phyloP scores from a whole-genome alignment of 352 stramenopile species.

The Phytophthora citricola region DNA sequence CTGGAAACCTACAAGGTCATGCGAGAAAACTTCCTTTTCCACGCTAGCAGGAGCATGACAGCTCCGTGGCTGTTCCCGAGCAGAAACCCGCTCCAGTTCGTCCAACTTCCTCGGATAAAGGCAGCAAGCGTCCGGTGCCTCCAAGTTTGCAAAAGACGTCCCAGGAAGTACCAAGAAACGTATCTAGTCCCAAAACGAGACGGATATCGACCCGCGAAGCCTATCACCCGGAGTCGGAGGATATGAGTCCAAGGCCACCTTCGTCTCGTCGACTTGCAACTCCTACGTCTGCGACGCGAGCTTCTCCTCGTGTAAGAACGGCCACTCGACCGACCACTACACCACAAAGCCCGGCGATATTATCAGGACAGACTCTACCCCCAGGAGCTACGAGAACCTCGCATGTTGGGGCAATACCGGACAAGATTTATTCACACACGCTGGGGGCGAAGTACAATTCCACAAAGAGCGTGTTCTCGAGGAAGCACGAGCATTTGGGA shows the following conservation, averaged over 20 bases:
- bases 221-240: conserved; percentile 13
- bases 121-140: conserved; percentile 29
- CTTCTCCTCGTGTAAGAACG: conserved; percentile 50
- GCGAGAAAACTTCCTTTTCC: conserved; percentile 70
- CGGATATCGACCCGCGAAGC: conserved; percentile 18
- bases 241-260: conserved; percentile 33
- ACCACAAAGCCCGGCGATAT: conserved; percentile 36
- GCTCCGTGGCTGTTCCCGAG: background rate
- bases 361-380: conserved; percentile 49
- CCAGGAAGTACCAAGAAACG: conserved; percentile 5
- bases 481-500: conserved; percentile 56
- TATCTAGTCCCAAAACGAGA: conserved; percentile 24
- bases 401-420: conserved; percentile 43
- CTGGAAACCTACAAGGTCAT: conserved; percentile 78
- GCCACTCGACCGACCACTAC: conserved; percentile 49
- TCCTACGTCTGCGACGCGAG: conserved; percentile 5
- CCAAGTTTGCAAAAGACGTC: conserved; percentile 24
- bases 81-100: conserved; percentile 11
- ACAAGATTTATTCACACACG: conserved; percentile 52
- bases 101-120: conserved; percentile 9
- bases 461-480: conserved; percentile 54
- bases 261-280: conserved; percentile 15
- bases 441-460: conserved; percentile 58
- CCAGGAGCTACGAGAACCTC: conserved; percentile 59
- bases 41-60: conserved; percentile 15